phyloP scores from a whole-genome alignment of 1,284 basidiomycete genomes.

The Irpex sp. region DNA sequence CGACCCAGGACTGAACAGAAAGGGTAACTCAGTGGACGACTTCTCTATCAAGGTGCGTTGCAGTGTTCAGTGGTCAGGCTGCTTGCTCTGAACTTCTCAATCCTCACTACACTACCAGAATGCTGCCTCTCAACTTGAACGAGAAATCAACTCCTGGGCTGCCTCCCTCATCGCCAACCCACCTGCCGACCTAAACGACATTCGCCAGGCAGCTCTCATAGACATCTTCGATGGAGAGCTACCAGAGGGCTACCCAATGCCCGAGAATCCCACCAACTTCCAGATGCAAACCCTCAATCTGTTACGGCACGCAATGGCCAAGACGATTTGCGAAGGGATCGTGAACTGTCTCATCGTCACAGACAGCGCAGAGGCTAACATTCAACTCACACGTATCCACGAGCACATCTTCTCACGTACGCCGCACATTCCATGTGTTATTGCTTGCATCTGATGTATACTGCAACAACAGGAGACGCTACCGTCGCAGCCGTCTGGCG shows the following conservation, averaged over 20 bases:
- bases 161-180: conserved; percentile 63
- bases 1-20: conserved; percentile 36
- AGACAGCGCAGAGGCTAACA: conserved; percentile 74
- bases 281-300: conserved; percentile 73
- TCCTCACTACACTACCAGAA: conserved; percentile 39
- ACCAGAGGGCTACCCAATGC: conserved; percentile 15
- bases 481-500: conserved; percentile 82
- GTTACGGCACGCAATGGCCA: conserved; percentile 72
- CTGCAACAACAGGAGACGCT: conserved; percentile 56
- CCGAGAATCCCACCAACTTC: conserved; percentile 32
- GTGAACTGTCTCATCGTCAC: conserved; percentile 76
- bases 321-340: conserved; percentile 73
- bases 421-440: conserved; percentile 21
- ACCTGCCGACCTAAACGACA: conserved; percentile 46
- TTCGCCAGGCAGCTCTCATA: conserved; percentile 55
- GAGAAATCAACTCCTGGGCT: conserved; percentile 79
- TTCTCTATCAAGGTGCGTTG: conserved; percentile 73
- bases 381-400: conserved; percentile 77
- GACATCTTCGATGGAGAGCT: conserved; percentile 50
- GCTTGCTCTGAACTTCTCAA: not conserved
- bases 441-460: not conserved
- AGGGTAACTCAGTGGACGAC: conserved; percentile 70
- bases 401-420: conserved; percentile 78
- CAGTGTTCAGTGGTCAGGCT: not conserved
- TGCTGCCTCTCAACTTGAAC: conserved; percentile 72